Evolutionary conservation across 257 asterid genomes (phyloP).

Genomic region (Forsythia viridissima): DNA sequence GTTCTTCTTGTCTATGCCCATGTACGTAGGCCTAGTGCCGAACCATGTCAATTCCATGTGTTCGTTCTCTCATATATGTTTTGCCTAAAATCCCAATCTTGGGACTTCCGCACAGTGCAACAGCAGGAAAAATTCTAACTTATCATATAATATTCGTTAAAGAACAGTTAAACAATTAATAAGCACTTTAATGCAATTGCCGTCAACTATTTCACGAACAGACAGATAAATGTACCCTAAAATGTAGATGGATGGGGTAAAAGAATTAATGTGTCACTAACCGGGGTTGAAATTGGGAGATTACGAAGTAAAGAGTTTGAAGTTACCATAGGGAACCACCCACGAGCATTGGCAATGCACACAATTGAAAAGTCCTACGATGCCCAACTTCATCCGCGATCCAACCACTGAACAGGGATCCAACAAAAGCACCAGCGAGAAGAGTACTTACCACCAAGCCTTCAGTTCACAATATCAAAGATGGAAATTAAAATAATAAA

Average conservation of each 20-base stretch:
- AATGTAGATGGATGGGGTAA: neutral
- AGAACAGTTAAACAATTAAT: neutral
- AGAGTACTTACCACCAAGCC: constrained; percentile 91
- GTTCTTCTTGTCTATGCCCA: neutral
- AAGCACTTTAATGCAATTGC: neutral
- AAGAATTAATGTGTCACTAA: neutral
- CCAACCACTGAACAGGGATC: constrained; percentile 83
- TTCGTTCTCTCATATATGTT: neutral
- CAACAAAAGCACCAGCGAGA: constrained; percentile 90
- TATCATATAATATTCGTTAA: neutral
- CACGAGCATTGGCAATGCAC: constrained; percentile 76
- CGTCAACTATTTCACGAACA: neutral
- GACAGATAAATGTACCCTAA: neutral
- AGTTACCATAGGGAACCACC: constrained; percentile 74
- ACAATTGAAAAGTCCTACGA: constrained; percentile 85
- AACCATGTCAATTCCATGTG: neutral
- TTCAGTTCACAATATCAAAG: constrained; percentile 29
- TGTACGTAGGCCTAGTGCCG: neutral
- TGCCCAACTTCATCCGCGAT: constrained; percentile 89
- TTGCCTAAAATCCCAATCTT: neutral
- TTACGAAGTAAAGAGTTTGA: neutral
- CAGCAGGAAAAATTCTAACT: neutral
- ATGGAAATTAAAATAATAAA: constrained; percentile 9
- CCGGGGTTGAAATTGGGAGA: neutral
- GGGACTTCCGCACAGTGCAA: neutral